Base-by-base conservation (phyloP, 2,329 filamentous ascomycete species). In the Ascochyta lentis region DNA sequence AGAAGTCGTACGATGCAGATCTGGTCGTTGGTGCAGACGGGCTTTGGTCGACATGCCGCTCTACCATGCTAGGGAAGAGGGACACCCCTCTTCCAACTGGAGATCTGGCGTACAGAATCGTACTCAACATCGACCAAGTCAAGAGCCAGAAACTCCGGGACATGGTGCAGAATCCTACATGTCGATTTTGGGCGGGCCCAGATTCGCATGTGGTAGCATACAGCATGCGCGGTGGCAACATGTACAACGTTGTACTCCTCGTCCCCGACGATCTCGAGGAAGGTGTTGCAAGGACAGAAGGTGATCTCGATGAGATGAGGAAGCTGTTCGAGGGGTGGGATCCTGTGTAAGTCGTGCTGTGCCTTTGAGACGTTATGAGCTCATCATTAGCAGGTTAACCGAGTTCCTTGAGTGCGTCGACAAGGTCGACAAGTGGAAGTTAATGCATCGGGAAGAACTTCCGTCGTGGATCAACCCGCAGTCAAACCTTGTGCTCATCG, bases 201-300 rank as follows among this genome's bases (percentile, higher is more conserved):
- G 78, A 79, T 0, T 78, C 83, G 1, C 87, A 90, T 64, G 85
- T 81, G 0, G 84, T 89, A 0, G 83, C 81, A 0, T 90, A 90
- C 69, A 84, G 84, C 0, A 67, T 90, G 46, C 79, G 85, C 1
- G 80, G 76, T 0, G 86, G 86, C 0, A 75, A 76, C 0, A 81
- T 87, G 77, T 87, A 84, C 60, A 90, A 90, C 54, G 80, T 91
- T 5, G 87, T 90, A 0, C 74, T 90, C 1, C 74, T 89, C 1
- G 82, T 84, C 9, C 88, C 88, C 0, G 88, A 90, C 65, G 81
- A 87, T 60, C 69, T 89, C 0, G 84, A 85, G 0, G 71, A 77
- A 2, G 79, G 80, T 1, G 81, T 86, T 1, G 78, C 80, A 10
- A 80, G 81, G 29, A 76, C 80, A 48, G 62, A 78, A 1, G 87